Evolutionary conservation across 2,329 filamentous ascomycete species (phyloP).

Genomic region (Chaetomium sp.): DNA sequence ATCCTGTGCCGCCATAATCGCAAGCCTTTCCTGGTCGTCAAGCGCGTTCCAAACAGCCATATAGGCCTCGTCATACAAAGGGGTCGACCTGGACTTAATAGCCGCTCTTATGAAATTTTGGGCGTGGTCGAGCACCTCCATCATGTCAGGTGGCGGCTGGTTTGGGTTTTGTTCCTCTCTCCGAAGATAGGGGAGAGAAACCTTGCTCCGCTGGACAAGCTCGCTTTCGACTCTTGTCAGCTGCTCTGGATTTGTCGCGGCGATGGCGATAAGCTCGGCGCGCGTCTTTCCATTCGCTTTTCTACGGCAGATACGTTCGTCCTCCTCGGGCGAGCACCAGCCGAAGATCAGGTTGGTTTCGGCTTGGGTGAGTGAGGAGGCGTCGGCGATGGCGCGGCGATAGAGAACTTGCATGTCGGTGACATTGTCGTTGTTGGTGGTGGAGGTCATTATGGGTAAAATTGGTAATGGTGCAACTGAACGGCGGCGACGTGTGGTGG

Average conservation of each 20-base stretch:
- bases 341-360: slow-evolving; percentile 23
- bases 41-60: slow-evolving; percentile 20
- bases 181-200: slow-evolving; percentile 15
- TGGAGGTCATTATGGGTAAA: slow-evolving; percentile 12
- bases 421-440: slow-evolving; percentile 14
- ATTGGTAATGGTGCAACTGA: slow-evolving; percentile 7
- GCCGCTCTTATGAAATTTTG: not conserved
- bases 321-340: slow-evolving; percentile 26
- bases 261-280: slow-evolving; percentile 26
- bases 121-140: slow-evolving; percentile 16
- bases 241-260: slow-evolving; percentile 23
- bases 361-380: slow-evolving; percentile 23
- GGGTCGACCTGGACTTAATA: not conserved
- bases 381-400: slow-evolving; percentile 24
- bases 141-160: slow-evolving; percentile 10
- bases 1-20: slow-evolving; percentile 14
- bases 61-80: slow-evolving; percentile 12
- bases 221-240: slow-evolving; percentile 23
- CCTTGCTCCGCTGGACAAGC: slow-evolving; percentile 10
- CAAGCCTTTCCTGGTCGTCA: slow-evolving; percentile 24
- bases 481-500: slow-evolving; percentile 12
- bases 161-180: slow-evolving; percentile 21
- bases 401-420: slow-evolving; percentile 23
- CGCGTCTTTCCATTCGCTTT: slow-evolving; percentile 24
- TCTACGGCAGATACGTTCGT: slow-evolving; percentile 22